Evolutionary conservation across 2,329 filamentous ascomycete species (phyloP), one percentile per base, ranked within the genome.

Genomic region (Penicillium sp.): DNA sequence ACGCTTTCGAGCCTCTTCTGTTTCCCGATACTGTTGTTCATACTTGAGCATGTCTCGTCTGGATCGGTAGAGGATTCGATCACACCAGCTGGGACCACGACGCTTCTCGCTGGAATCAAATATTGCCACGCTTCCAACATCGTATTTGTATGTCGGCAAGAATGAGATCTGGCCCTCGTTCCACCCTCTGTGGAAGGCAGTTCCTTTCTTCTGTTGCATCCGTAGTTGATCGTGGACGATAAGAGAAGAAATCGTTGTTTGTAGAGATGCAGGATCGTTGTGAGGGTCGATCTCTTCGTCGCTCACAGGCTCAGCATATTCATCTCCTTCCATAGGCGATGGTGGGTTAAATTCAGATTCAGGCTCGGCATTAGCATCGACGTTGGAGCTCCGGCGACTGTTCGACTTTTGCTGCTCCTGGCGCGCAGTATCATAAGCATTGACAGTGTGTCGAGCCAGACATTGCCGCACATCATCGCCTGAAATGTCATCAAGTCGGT

Each of bases 61-160:
- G 2, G 90, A 94, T 7, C 93, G 82, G 69, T 86, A 99, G 0
- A 99, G 73, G 42, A 99, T 92, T 15, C 94, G 87, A 73, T 99
- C 94, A 69, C 94, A 99, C 93, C 94, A 99, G 68, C 91, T 96
- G 2, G 94, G 94, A 2, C 89, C 88, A 48, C 95, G 83, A 58
- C 87, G 87, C 76, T 99, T 99, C 68, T 97, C 94, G 60, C 92
- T 96, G 0, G 92, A 90, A 73, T 99, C 95, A 68, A 96, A 99
- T 28, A 91, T 82, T 2, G 89, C 89, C 29, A 96, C 84, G 28
- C 88, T 95, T n/a, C 94, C 94, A 26, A 96, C 80, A 65, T 99
- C 95, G 63, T 99, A 99, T 71, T 99, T 99, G 73, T 99, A 99
- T 0, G 94, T 95, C 1, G 94, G 94, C 15, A 97, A 70, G 65